phyloP scores from a whole-genome alignment of 805 yeast species.

The Schizosaccharomyces lindneri region DNA sequence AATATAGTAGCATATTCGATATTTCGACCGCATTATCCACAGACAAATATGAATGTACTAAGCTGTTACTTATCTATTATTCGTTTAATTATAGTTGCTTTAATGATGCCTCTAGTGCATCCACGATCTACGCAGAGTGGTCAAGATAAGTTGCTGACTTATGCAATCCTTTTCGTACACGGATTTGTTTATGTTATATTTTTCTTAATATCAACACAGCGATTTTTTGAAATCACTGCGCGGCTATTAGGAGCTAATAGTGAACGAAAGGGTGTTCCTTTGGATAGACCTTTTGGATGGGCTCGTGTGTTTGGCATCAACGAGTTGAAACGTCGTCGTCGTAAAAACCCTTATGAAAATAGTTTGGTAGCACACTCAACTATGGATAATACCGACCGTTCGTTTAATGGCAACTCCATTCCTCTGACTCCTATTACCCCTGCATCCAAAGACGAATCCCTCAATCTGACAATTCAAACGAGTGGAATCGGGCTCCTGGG shows the following conservation, averaged over 20 bases:
- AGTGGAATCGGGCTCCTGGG: neutral
- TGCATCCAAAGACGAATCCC: too few species aligned
- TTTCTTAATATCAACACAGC: neutral
- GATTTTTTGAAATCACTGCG: neutral
- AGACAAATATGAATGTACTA: neutral
- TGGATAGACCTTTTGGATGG: slow-evolving; percentile 1
- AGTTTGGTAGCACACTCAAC: too few species aligned
- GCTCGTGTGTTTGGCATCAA: neutral
- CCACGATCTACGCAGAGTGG: too few species aligned
- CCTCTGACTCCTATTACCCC: too few species aligned
- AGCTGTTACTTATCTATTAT: neutral
- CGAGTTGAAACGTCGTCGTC: neutral
- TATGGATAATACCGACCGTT: too few species aligned
- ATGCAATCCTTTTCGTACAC: neutral
- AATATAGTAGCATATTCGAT: neutral
- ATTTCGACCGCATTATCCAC: neutral
- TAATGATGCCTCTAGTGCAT: neutral
- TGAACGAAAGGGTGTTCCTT: neutral
- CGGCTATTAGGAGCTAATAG: neutral
- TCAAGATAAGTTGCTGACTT: neutral
- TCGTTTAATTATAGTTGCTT: neutral
- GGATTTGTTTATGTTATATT: neutral
- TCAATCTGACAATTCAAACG: neutral
- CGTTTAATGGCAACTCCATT: too few species aligned
- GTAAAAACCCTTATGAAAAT: neutral